Evolutionary conservation across 768 basidiomycete species (phyloP).

Genomic region (Chiua virens): DNA sequence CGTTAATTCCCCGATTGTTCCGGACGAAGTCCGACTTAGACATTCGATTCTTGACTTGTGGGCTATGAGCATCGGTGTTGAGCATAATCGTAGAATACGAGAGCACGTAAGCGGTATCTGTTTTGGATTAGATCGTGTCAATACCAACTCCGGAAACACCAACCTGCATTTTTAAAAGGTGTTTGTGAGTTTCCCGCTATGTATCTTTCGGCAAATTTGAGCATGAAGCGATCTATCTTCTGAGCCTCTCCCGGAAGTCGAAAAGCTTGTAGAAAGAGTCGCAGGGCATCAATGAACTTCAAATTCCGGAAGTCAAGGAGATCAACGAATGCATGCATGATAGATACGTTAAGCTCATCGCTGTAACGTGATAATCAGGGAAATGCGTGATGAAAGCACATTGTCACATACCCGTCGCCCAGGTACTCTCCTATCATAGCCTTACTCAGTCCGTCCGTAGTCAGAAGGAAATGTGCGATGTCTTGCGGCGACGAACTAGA

Average conservation of each 20-base stretch:
- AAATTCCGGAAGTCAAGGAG: slow-evolving; percentile 80
- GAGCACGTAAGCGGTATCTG: slow-evolving; percentile 92
- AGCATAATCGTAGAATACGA: slow-evolving; percentile 95
- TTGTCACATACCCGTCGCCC: slow-evolving; percentile 80
- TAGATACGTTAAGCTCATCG: slow-evolving; percentile 85
- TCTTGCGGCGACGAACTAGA: slow-evolving; percentile 66
- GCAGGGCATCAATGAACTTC: slow-evolving; percentile 86
- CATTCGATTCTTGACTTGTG: slow-evolving; percentile 94
- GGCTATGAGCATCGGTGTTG: slow-evolving; percentile 97
- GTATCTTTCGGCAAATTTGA: slow-evolving; percentile 97
- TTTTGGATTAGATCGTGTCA: slow-evolving; percentile 5
- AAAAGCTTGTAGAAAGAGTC: slow-evolving; percentile 91
- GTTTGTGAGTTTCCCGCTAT: slow-evolving; percentile 85
- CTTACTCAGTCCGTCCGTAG: slow-evolving; percentile 92
- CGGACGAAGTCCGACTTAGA: slow-evolving; percentile 86
- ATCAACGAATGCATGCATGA: slow-evolving; percentile 98
- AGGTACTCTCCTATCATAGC: slow-evolving; percentile 97
- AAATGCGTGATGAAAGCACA: background rate
- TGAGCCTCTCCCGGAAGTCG: slow-evolving; percentile 96
- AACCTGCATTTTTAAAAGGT: slow-evolving; percentile 92
- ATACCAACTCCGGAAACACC: slow-evolving; percentile 24
- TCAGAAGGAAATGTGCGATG: slow-evolving; percentile 81
- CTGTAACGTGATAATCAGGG: slow-evolving; percentile 40
- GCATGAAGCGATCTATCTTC: slow-evolving; percentile 98
- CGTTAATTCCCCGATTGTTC: slow-evolving; percentile 97